Percentiles rank a stretch among this genome's conserved stretches.
Conservation (phyloP, 257 asterid genomes). For the Solanum virginianum region DNA sequence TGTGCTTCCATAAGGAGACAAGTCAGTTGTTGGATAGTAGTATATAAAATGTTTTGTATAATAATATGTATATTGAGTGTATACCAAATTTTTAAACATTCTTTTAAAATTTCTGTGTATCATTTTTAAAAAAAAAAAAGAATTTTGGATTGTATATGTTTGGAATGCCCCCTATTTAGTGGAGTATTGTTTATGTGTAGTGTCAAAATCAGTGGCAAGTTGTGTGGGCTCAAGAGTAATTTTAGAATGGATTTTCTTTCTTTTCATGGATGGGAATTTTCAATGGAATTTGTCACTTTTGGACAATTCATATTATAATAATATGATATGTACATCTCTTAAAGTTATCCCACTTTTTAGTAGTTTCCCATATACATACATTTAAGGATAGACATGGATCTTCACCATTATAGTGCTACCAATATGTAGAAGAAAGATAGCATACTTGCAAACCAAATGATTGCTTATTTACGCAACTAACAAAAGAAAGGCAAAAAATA, state of each 20-base stretch:
- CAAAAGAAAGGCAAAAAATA: too few species aligned
- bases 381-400: background rate
- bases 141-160: background rate
- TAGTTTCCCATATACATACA: background rate
- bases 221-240: background rate
- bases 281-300: background rate
- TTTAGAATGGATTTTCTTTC: background rate
- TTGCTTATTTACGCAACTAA: background rate
- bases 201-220: background rate
- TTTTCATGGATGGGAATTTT: background rate
- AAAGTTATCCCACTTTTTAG: background rate
- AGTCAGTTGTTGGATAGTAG: too few species aligned
- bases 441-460: background rate
- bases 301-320: background rate
- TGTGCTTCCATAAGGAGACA: too few species aligned
- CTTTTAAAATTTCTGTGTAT: too few species aligned
- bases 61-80: too few species aligned
- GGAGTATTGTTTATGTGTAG: background rate
- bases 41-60: too few species aligned
- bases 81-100: too few species aligned
- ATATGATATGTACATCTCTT: background rate
- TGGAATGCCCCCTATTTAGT: background rate
- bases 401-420: background rate
- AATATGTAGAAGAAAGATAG: background rate
- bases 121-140: too few species aligned